These are phyloP conservation scores for Penicillium aurantiogriseum DNA, from an alignment of 2,329 filamentous ascomycete species.

Conservation along the genomic window DNA sequence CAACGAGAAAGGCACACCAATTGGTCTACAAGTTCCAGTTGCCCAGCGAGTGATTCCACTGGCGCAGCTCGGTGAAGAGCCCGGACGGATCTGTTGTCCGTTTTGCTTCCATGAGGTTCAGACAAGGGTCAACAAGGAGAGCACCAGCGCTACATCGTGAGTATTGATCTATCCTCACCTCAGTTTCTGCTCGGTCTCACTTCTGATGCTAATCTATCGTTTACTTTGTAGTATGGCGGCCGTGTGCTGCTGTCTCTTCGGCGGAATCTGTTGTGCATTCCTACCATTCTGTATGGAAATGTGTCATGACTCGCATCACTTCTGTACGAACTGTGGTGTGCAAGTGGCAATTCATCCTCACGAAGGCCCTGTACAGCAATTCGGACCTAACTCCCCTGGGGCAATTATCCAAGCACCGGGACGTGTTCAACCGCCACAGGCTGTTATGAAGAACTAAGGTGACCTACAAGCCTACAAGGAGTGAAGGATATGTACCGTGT, in stretches of 20 bases:
- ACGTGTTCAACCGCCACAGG: background rate
- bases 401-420: background rate
- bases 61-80: conserved; percentile 10
- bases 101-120: conserved; percentile 13
- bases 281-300: conserved; percentile 18
- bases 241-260: conserved; percentile 15
- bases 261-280: conserved; percentile 16
- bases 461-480: background rate
- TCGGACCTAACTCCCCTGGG: background rate
- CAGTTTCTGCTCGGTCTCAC: background rate
- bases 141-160: conserved; percentile 15
- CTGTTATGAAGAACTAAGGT: background rate
- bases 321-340: conserved; percentile 10
- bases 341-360: background rate
- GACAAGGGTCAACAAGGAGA: conserved; percentile 15
- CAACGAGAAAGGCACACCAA: background rate
- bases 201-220: background rate
- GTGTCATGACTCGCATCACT: conserved; percentile 19
- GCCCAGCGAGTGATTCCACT: background rate
- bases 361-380: background rate
- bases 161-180: background rate
- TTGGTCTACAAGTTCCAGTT: background rate
- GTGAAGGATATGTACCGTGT: background rate
- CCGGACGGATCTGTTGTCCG: conserved; percentile 12
- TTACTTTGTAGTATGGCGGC: conserved; percentile 9